A percentile compares a stretch with the other conserved stretches of the same genome.
Conservation (phyloP, 2,329 filamentous ascomycete genomes). For the Cordyceps javanica region DNA sequence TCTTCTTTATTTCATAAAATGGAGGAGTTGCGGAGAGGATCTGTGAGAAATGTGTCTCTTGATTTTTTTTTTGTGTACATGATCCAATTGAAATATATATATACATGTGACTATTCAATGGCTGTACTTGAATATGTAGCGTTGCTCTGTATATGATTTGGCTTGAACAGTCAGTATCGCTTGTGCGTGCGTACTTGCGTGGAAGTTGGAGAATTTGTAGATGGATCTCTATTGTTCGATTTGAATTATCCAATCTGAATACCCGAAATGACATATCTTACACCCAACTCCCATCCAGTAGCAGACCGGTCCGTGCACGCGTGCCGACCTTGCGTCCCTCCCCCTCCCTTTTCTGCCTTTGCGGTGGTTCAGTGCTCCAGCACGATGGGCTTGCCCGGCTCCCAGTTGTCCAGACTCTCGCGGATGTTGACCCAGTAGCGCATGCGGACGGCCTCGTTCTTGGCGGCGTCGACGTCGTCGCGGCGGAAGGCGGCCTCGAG, state of each 20-base stretch:
- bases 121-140: background rate
- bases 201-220: background rate
- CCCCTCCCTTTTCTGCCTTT: background rate
- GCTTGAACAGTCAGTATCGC: no score
- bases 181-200: background rate
- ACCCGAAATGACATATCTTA: background rate
- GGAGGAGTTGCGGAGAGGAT: background rate
- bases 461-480: conserved; percentile 62
- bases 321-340: no score
- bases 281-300: background rate
- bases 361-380: conserved; percentile 48
- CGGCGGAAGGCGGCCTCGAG: conserved; percentile 60
- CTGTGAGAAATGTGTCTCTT: background rate
- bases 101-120: background rate
- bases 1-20: background rate
- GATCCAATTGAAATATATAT: background rate
- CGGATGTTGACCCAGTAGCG: conserved; percentile 88
- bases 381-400: conserved; percentile 61
- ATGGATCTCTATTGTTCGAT: background rate
- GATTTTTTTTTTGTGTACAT: conserved; percentile 1
- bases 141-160: background rate
- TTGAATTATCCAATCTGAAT: background rate
- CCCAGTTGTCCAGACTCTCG: conserved; percentile 77
- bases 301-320: background rate
- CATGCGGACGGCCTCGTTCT: conserved; percentile 66